Evolutionary conservation across 257 asterid species (phyloP), one percentile per base, ranked within the genome.

Genomic region (Solanum ossicruentum): DNA sequence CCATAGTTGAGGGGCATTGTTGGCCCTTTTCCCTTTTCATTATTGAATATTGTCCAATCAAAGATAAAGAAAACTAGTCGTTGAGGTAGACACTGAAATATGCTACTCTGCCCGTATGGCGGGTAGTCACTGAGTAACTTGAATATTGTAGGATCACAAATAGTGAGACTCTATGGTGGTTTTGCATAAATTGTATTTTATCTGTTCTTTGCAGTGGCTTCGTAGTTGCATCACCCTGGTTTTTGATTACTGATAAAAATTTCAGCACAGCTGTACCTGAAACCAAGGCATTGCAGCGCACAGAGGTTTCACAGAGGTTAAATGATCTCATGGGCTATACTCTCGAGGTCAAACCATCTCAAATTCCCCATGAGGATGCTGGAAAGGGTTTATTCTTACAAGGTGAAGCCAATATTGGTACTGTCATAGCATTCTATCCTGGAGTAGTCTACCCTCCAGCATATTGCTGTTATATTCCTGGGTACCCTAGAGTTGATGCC

Each of bases 391-490:
- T 96, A 87, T 92, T 87, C 88, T 66, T 96, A 88, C 89, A 90
- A 69, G 99, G 99, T 47, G 97, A 95, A 86, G 99, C 98, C 69
- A 91, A 91, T 58, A 91, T 91, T 32, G 98, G 99, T 55, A 9
- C 97, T 17, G 91, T 95, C 73, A 86, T 96, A 88, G 98, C 98
- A 47, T 84, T 96, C 71, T 96, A 93, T 88, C 99, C 99, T 15
- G 99, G 99, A 28, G 89, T 96, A 49, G 86, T 94, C 57, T 95
- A 93, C 87, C 90, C 97, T 60, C 99, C 98, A 0, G 97, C 97
- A 15, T 91, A 90, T 85, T 96, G 92, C 90, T 92, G 85, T 4
- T 95, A 92, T 78, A 95, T 96, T 67, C 98, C 94, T 71, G 98
- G 99, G 80, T 96, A 95, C 84, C 99, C 98, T 1, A 90, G 97